A percentile compares a stretch with the other conserved stretches of the same genome.
phyloP scores from a whole-genome alignment of 805 yeast species.

The Scheffersomyces amazonensis region DNA sequence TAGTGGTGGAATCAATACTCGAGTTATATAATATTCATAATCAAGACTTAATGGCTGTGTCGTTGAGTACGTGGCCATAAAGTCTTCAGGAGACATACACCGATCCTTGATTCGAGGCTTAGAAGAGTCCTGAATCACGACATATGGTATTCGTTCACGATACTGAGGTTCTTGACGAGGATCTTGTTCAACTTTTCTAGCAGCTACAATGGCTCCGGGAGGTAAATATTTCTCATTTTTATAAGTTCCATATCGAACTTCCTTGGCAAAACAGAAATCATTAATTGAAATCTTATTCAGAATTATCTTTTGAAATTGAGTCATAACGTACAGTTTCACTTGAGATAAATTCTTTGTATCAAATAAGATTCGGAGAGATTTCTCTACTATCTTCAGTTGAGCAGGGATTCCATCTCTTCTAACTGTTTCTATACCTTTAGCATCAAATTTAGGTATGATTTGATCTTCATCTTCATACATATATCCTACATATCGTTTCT shows the following conservation, averaged over 20 bases:
- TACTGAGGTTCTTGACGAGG: conserved; percentile 81
- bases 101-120: conserved; percentile 71
- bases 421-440: conserved; percentile 95
- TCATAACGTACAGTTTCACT: conserved; percentile 63
- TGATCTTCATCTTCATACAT: conserved; percentile 63
- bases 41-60: conserved; percentile 53
- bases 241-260: conserved; percentile 81
- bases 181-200: conserved; percentile 59
- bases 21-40: conserved; percentile 78
- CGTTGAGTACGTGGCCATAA: conserved; percentile 39
- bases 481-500: conserved; percentile 90
- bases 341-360: conserved; percentile 66
- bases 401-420: conserved; percentile 95
- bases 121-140: conserved; percentile 57
- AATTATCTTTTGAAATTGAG: conserved; percentile 66
- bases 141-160: conserved; percentile 82
- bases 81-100: conserved; percentile 74
- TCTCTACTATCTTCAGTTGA: conserved; percentile 77
- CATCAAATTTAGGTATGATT: conserved; percentile 70
- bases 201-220: conserved; percentile 87
- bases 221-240: conserved; percentile 72
- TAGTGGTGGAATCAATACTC: conserved; percentile 85
- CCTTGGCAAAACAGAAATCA: conserved; percentile 91
- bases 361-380: conserved; percentile 64
- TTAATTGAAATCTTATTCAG: conserved; percentile 63